A percentile compares a stretch with the other conserved stretches of the same genome.
Evolutionary conservation across 768 basidiomycete genomes (phyloP).

Genomic region (Steccherinum ochraceum): DNA sequence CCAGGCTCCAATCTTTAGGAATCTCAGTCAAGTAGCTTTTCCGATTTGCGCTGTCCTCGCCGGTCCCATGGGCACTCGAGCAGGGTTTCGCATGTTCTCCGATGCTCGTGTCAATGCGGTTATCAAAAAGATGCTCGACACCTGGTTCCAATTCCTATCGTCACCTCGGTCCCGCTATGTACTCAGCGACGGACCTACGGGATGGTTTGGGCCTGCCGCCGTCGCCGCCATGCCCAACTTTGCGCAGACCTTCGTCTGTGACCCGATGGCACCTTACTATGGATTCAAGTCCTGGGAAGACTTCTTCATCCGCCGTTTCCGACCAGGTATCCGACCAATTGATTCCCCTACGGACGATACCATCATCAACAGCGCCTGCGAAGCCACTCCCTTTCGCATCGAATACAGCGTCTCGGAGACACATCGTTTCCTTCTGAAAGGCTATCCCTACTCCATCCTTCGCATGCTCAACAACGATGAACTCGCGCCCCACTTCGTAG

Average conservation of each 20-base stretch:
- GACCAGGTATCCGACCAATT: constrained; percentile 35
- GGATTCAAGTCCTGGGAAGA: constrained; percentile 48
- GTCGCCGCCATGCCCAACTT: constrained; percentile 12
- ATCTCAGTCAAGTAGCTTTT: constrained; percentile 36
- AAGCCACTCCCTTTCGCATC: constrained; percentile 42
- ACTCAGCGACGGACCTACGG: constrained; percentile 29
- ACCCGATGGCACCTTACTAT: constrained; percentile 32
- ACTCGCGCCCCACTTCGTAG: constrained; percentile 35
- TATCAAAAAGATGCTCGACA: constrained; percentile 42
- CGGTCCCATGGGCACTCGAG: constrained; percentile 36
- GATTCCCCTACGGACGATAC: constrained; percentile 15
- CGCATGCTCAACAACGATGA: constrained; percentile 45
- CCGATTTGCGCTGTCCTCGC: constrained; percentile 43
- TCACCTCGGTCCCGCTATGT: constrained; percentile 37
- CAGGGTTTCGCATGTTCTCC: constrained; percentile 27
- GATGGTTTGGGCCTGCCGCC: constrained; percentile 43
- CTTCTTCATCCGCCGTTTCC: constrained; percentile 46
- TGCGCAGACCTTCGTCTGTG: constrained; percentile 30
- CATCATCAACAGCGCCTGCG: constrained; percentile 47
- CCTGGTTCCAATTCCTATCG: constrained; percentile 42
- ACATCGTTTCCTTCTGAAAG: constrained; percentile 58
- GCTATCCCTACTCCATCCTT: constrained; percentile 50
- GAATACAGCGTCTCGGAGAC: constrained; percentile 29
- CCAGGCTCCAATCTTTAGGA: constrained; percentile 35
- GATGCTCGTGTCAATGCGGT: constrained; percentile 38